Conservation (phyloP, 441 rosid genomes). For the Lepidium campestre region DNA sequence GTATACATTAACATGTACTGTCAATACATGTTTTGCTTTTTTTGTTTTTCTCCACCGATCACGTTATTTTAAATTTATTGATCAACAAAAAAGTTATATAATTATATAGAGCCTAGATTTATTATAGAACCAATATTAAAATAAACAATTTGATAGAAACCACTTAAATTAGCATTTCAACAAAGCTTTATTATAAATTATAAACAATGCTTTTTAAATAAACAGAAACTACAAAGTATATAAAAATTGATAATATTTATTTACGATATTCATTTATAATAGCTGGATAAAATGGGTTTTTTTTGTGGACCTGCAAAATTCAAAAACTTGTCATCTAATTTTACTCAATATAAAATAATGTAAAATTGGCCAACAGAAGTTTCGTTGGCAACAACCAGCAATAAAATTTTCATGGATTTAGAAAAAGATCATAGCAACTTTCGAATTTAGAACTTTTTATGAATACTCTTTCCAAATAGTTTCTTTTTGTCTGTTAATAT, state of each 20-base stretch:
- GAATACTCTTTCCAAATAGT: conserved; percentile 16
- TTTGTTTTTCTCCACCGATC: not conserved
- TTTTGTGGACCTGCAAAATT: conserved; percentile 14
- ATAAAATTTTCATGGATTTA: conserved; percentile 1
- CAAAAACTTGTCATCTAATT: conserved; percentile 10
- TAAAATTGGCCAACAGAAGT: conserved; percentile 24
- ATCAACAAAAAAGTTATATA: no score
- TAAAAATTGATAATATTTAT: not conserved
- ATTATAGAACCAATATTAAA: not conserved
- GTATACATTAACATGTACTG: conserved; percentile 1
- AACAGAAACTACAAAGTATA: not conserved
- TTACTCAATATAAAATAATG: conserved; percentile 13
- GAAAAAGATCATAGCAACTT: conserved; percentile 9
- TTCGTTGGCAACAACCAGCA: conserved; percentile 32
- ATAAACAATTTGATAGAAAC: not conserved
- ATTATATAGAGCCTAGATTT: not conserved
- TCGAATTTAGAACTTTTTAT: not conserved
- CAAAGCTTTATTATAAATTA: no score
- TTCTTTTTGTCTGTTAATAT: conserved; percentile 14
- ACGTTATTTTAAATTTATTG: no score
- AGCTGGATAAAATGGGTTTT: not conserved
- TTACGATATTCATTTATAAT: not conserved
- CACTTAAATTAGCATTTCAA: not conserved
- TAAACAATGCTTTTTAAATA: no score
- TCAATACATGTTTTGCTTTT: conserved; percentile 25